phyloP scores from a whole-genome alignment of 176 grass and related monocot species.

The Lolium multiflorum region DNA sequence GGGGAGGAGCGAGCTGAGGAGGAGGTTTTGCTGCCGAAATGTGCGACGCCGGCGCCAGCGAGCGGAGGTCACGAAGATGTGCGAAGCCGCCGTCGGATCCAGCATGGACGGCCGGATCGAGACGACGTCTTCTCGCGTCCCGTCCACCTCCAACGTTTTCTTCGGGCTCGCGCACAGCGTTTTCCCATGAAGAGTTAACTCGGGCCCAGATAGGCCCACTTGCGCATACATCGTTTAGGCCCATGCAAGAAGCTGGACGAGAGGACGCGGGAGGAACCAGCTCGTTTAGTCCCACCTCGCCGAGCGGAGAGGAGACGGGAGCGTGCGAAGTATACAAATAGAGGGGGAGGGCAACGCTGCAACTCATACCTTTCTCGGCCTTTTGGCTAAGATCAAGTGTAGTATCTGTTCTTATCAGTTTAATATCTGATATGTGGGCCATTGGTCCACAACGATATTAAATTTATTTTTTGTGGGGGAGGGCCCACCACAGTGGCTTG shows the following conservation, averaged over 20 bases:
- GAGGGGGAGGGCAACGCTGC: background rate
- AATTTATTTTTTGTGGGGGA: constrained; percentile 61
- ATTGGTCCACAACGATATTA: constrained; percentile 54
- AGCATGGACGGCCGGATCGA: constrained; percentile 26
- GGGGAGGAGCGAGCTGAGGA: background rate
- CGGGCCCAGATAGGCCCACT: background rate
- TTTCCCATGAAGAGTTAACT: background rate
- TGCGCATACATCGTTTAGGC: background rate
- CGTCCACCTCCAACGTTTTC: background rate
- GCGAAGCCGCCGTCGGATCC: constrained; percentile 19
- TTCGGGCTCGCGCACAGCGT: background rate
- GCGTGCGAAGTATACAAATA: background rate
- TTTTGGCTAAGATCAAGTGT: constrained; percentile 87
- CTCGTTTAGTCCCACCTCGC: constrained; percentile 20
- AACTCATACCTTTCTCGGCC: constrained; percentile 69
- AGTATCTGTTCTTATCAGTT: constrained; percentile 90
- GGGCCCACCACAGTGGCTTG: background rate
- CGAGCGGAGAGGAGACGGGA: background rate
- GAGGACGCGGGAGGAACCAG: background rate
- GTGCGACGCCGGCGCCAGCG: constrained; percentile 39
- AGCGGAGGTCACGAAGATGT: constrained; percentile 50
- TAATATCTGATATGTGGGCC: constrained; percentile 73
- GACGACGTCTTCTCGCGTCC: background rate
- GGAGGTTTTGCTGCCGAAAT: constrained; percentile 43
- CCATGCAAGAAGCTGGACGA: background rate